These are phyloP conservation scores for Corylus americana DNA, from an alignment of 306 rosid genomes.

Conservation along the genomic window DNA sequence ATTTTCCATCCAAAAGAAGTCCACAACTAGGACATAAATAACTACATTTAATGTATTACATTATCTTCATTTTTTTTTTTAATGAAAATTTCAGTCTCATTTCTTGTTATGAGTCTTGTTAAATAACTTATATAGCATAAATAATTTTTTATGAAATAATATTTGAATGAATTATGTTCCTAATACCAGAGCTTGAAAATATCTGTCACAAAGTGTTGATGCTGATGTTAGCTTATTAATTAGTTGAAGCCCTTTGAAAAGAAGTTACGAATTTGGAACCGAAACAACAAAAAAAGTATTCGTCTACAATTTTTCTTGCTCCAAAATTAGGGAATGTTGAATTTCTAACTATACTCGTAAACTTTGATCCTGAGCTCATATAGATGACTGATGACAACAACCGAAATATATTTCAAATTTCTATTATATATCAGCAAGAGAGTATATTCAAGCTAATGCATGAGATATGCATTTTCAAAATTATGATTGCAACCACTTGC, in stretches of 20 bases:
- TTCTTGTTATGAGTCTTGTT: no score
- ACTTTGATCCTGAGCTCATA: conserved; percentile 16
- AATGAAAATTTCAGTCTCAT: no score
- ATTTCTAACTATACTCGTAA: conserved; percentile 20
- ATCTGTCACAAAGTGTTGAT: not conserved
- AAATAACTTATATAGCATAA: no score
- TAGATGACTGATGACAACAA: conserved; percentile 22
- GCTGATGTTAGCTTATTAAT: conserved; percentile 9
- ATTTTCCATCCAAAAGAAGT: no score
- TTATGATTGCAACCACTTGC: not conserved
- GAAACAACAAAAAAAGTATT: not conserved
- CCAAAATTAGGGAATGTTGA: conserved; percentile 29
- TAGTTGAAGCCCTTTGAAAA: conserved; percentile 24
- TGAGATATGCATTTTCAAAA: conserved; percentile 22
- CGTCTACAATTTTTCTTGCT: conserved; percentile 21
- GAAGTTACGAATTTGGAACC: not conserved
- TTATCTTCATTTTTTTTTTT: no score
- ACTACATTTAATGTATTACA: no score
- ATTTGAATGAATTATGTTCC: not conserved
- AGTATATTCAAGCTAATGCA: conserved; percentile 19
- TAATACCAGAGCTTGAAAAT: not conserved
- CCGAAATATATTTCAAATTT: conserved; percentile 25
- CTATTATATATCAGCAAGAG: conserved; percentile 20
- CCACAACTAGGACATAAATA: no score
- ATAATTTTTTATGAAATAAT: no score